A percentile compares a stretch with the other conserved stretches of the same genome.
Evolutionary conservation across 345 rosid species (phyloP).

Genomic region (Rhodamnia argentea): DNA sequence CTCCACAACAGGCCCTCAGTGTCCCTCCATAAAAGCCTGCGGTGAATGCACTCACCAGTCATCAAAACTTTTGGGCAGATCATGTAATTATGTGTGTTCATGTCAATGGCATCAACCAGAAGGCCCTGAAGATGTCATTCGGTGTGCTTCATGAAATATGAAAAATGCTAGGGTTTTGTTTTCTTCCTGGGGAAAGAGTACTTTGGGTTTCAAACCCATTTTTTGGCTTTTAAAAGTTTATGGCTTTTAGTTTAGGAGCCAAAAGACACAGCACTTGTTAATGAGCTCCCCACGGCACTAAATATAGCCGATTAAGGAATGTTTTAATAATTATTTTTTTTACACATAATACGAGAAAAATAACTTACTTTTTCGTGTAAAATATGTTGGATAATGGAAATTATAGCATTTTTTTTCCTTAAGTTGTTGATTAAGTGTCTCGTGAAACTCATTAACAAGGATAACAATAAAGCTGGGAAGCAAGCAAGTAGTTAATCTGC

Average conservation of each 20-base stretch:
- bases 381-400: neutral
- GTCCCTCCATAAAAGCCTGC: slow-evolving; percentile 36
- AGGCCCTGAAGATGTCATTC: neutral
- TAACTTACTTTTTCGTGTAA: neutral
- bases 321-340: neutral
- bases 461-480: neutral
- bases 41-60: neutral
- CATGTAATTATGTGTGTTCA: neutral
- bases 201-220: neutral
- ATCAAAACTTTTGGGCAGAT: neutral
- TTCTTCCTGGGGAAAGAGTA: neutral
- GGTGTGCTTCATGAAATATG: neutral
- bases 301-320: neutral
- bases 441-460: neutral
- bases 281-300: neutral
- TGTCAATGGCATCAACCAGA: neutral
- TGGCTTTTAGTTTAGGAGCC: neutral
- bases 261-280: neutral
- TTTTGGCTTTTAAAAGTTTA: neutral
- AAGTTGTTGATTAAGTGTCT: too few species aligned
- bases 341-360: neutral
- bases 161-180: neutral
- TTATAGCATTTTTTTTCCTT: too few species aligned
- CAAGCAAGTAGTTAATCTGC: neutral
- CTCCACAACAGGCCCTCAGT: slow-evolving; percentile 52